Percentiles rank a stretch among this genome's conserved stretches.
phyloP scores from a whole-genome alignment of 192 early-diverging fungal species.

The Chytriomyces sp. region DNA sequence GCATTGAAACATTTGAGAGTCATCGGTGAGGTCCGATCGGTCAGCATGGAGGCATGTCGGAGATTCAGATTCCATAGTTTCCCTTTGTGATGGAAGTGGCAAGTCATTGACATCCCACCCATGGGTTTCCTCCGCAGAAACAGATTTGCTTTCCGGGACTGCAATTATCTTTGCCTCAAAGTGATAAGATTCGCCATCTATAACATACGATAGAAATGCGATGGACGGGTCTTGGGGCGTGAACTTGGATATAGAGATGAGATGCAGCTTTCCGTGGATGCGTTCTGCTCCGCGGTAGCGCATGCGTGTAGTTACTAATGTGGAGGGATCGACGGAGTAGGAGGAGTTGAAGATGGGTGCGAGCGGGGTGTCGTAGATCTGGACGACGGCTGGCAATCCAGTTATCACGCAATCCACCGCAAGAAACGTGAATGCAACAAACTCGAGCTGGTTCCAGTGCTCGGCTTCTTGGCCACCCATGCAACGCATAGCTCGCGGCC shows the following conservation, averaged over 20 bases:
- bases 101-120: no score
- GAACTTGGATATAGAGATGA: slow-evolving; percentile 5
- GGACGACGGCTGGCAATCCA: slow-evolving; percentile 6
- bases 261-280: not conserved
- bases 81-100: no score
- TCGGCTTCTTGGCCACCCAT: slow-evolving; percentile 1
- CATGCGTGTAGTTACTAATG: no score
- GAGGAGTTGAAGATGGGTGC: not conserved
- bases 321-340: not conserved
- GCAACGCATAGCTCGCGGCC: slow-evolving; percentile 1
- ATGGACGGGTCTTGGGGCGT: not conserved
- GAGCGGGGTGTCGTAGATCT: not conserved
- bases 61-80: no score
- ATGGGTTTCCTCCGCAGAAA: no score
- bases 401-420: no score
- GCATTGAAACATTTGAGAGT: not conserved
- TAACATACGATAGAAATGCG: slow-evolving; percentile 9
- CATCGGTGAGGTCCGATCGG: not conserved
- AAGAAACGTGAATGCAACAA: no score
- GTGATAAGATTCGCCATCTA: slow-evolving; percentile 2
- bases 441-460: no score
- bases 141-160: not conserved
- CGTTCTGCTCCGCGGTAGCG: slow-evolving; percentile 8
- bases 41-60: no score
- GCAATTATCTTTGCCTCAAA: slow-evolving; percentile 6